Base-by-base conservation (phyloP, 164 flowering plant species). In the Nymphaea thermarum region DNA sequence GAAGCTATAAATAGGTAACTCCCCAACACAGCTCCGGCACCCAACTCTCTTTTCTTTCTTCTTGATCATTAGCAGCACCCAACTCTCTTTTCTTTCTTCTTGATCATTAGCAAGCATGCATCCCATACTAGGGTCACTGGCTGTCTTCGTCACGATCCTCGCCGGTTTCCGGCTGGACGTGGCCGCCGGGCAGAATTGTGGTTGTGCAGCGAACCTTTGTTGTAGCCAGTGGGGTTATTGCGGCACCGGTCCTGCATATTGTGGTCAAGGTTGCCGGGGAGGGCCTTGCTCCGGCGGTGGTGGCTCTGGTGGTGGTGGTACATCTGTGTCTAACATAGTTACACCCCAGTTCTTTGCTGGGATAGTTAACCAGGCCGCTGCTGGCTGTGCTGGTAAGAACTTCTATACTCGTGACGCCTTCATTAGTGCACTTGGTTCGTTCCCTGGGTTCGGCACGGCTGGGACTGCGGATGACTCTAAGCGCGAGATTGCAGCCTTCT, bases 171-270 rank as follows among this genome's bases (percentile, higher is more conserved):
- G 68, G 63, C 41, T 66, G 25, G 68, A 70, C 16, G 18, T 41
- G 1, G 70, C 62, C 3, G 16, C 25, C 62, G 74, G 67, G 12
- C 83, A 82, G 73, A 73, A 79, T 51, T 77, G 86, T 60, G 84
- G 87, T 11, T 84, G 85, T 64, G 71, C 79, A 4, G 4, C 79
- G 0, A 69, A 71, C 60, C 16, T 71, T 0, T 85, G 88, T 62
- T 85, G 88, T 62, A 85, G 88, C 73, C 44, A 36, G 60, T 76
- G 2, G 6, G 83, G 88, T 3, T 85, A 70, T n/a, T 85, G 88
- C 43, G 86, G 86, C 67, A 73, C 42, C 0, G 70, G 73, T 16
- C 41, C 64, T 1, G 80, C 45, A 6, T 84, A 80, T 66, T 84
- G 85, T 7, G 88, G 85, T 41, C 4, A 11, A 0, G 83, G 81